Base-by-base conservation (phyloP, 306 rosid species). In the Fragaria ananassa region DNA sequence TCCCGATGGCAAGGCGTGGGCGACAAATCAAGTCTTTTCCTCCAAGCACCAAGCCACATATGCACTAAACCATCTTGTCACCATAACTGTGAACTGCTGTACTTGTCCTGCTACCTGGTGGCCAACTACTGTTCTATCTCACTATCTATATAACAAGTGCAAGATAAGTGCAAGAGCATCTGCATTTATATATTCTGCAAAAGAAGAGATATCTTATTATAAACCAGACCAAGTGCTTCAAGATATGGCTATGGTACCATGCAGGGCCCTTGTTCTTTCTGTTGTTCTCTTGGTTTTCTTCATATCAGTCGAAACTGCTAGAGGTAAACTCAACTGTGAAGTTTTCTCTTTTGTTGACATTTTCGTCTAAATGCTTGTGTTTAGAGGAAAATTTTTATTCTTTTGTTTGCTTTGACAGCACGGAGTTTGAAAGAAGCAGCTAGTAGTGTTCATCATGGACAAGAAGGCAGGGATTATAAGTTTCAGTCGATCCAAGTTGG, bases 31-130 rank as follows among this genome's bases (percentile, higher is more conserved):
- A 61, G 19, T 35, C 37, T 58, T 58, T 58, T 58, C 34, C 65
- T 58, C 21, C 8, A 25, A 58, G 8, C 65, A 23, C 64, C 60
- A 53, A 53, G 9, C 60, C 64, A 58, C 35, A 35, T 9, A 58
- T 58, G 17, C 64, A 58, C 64, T 10, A 58, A 23, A 58, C 64
- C 64, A 58, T 58, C 64, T 25, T 23, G 65, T 58, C 65, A 58
- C 65, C 65, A 25, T 58, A 25, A 58, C 35, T 10, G 25, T 58
- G 27, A 58, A 27, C 67, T 27, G 9, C 41, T 61, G 19, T 61
- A 61, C 41, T 5, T 27, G 67, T 61, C 41, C 67, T 13, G 67
- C 10, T 61, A 14, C 10, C 34, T 61, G 39, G 39, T 61, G 41
- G 67, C 62, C 66, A 13, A 27, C 39, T 61, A 61, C 41, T 29